Evolutionary conservation across 495 filamentous ascomycete genomes (phyloP).

Genomic region (Aspergillus cavernicola): DNA sequence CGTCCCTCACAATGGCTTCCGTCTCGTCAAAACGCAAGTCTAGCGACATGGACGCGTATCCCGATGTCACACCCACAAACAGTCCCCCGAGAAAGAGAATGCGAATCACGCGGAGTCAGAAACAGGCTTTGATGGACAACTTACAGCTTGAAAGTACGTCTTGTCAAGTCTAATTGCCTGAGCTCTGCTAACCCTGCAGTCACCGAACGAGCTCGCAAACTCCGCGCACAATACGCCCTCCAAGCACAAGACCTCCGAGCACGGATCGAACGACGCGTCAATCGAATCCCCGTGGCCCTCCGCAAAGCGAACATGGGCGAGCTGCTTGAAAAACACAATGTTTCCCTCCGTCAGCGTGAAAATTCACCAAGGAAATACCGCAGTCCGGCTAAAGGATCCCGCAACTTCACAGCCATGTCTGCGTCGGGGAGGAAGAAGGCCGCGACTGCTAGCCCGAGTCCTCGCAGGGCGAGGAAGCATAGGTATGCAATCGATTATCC

Average conservation of each 20-base stretch:
- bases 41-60: constrained; percentile 31
- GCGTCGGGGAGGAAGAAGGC: constrained; percentile 23
- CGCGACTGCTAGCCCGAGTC: constrained; percentile 24
- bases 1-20: constrained; percentile 47
- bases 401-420: constrained; percentile 28
- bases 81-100: constrained; percentile 60
- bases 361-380: constrained; percentile 28
- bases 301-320: constrained; percentile 83
- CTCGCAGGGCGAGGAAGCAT: constrained; percentile 51
- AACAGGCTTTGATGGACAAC: constrained; percentile 88
- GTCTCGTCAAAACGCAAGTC: constrained; percentile 59
- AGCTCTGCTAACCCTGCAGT: constrained; percentile 50
- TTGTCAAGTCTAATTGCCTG: background rate
- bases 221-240: constrained; percentile 84
- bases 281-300: constrained; percentile 79
- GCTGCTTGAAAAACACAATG: constrained; percentile 57
- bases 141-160: constrained; percentile 83
- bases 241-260: constrained; percentile 80
- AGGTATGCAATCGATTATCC: constrained; percentile 62
- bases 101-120: constrained; percentile 71
- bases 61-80: constrained; percentile 42
- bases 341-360: constrained; percentile 27
- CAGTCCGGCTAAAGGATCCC: constrained; percentile 28
- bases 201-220: constrained; percentile 84
- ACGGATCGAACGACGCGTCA: constrained; percentile 90